Evolutionary conservation across 23 red algal genomes (phyloP).

Genomic region (Gracilaria gracilis): DNA sequence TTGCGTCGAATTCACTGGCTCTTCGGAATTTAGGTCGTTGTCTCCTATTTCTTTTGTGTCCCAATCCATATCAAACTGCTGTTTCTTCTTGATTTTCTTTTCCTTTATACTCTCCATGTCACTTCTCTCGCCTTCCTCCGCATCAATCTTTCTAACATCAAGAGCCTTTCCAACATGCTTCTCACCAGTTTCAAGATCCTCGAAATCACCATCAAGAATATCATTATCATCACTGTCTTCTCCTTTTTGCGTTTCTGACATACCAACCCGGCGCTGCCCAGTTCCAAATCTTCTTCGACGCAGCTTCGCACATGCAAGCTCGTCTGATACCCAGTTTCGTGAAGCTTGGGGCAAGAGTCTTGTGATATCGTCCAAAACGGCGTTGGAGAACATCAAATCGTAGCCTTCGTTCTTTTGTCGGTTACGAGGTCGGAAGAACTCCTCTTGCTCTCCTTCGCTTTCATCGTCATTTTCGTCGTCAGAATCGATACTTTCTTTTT

Average conservation of each 20-base stretch:
- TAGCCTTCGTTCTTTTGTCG: not conserved
- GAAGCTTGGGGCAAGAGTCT: slow-evolving; percentile 49
- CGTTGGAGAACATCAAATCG: slow-evolving; percentile 33
- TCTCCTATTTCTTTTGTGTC: slow-evolving; percentile 42
- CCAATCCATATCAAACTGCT: slow-evolving; percentile 70
- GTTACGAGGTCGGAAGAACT: slow-evolving; percentile 64
- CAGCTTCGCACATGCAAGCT: slow-evolving; percentile 39
- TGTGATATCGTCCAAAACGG: slow-evolving; percentile 63
- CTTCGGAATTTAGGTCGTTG: slow-evolving; percentile 26
- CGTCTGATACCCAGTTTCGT: slow-evolving; percentile 66
- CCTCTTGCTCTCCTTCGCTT: slow-evolving; percentile 59
- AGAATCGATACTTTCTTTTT: slow-evolving; percentile 9
- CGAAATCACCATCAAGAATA: slow-evolving; percentile 72
- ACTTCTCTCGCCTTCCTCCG: slow-evolving; percentile 12
- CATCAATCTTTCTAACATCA: not conserved
- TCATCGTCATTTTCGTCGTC: slow-evolving; percentile 35
- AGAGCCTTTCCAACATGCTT: slow-evolving; percentile 6
- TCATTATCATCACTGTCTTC: slow-evolving; percentile 10
- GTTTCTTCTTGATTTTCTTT: slow-evolving; percentile 58
- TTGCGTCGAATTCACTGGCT: not conserved
- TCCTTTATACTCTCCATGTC: slow-evolving; percentile 27
- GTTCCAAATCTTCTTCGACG: slow-evolving; percentile 66
- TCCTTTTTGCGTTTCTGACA: not conserved
- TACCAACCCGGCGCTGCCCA: slow-evolving; percentile 32
- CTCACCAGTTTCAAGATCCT: slow-evolving; percentile 80